Evolutionary conservation across 148 eudicot genomes (phyloP).

Genomic region (Beta vulgaris): DNA sequence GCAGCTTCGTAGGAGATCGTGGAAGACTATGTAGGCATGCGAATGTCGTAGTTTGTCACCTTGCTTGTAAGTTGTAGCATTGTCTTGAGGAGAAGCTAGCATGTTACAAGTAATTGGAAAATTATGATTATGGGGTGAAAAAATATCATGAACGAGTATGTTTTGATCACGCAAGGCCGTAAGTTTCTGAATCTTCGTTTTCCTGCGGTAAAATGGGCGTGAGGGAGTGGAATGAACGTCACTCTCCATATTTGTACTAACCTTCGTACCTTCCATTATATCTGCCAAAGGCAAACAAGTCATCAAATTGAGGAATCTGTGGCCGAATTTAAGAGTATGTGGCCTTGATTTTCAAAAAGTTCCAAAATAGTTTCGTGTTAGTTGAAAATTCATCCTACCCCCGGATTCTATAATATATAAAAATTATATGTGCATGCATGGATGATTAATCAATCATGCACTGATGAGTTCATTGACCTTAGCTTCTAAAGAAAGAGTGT

Average conservation of each 20-base stretch:
- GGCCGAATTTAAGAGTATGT: too few relatives aligned
- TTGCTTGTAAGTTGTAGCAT: conserved; percentile 1
- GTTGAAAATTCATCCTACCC: too few relatives aligned
- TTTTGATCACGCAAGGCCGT: background rate
- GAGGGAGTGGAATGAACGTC: conserved; percentile 4
- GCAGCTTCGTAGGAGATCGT: background rate
- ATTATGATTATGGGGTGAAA: background rate
- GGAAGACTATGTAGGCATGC: background rate
- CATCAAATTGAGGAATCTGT: too few relatives aligned
- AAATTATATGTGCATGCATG: too few relatives aligned
- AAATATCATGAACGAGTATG: background rate
- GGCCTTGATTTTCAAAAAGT: too few relatives aligned
- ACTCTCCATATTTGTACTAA: background rate
- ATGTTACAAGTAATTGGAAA: background rate
- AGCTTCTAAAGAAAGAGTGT: too few relatives aligned
- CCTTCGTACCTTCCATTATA: conserved; percentile 1
- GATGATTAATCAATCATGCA: too few relatives aligned
- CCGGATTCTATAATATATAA: too few relatives aligned
- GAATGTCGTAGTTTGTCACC: background rate
- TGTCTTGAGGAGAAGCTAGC: background rate
- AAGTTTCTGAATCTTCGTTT: conserved; percentile 4
- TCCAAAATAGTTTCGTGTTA: too few relatives aligned
- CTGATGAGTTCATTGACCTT: too few relatives aligned
- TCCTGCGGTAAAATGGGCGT: conserved; percentile 10
- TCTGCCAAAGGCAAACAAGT: conserved; percentile 10